Base-by-base conservation (phyloP, 139 green algal genomes). In the Zygnema circumcarinatum region DNA sequence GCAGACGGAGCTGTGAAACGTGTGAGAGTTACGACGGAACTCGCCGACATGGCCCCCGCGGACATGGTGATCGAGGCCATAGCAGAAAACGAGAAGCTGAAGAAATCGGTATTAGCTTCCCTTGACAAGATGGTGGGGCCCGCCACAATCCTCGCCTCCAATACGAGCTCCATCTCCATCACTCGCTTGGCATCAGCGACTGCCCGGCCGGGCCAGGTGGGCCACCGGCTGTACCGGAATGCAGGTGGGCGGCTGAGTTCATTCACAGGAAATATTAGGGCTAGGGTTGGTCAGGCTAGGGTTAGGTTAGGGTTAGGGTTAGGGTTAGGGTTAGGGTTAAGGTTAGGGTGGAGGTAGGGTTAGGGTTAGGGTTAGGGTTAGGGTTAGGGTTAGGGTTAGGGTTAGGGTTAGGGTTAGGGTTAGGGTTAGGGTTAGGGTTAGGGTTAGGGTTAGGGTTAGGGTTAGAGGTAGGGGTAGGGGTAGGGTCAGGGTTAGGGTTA, bases 81-180 rank as follows among this genome's bases (percentile, higher is more conserved):
- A 21, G 90, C 90, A 0, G 96, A 98, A 86, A 85, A 93, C 32
- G 96, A 98, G 88, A 38, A 52, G 0, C 33, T 98, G 0, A 98
- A 98, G 82, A 89, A 89, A 16, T 74, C 67, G 21, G 91, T 98
- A 25, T 97, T 98, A 68, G n/a, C 73, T 1, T 52, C 79, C 21
- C 86, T 96, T 36, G 93, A 96, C 79, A 76, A 86, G 84, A 86
- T 94, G 35, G 36, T 31, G 38, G 52, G 31, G 22, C 53, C 74
- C 2, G 1, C 81, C 29, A 76, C 94, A 38, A 94, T 98, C 29
- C 90, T 98, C 32, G 95, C 96, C 35, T 94, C 92, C 81, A 98
- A 98, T 94, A 98, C 96, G 21, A 94, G 85, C 67, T 95, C 93
- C 75, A 98, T 98, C 68, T 97, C 94, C 73, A 98, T 98, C 83